Evolutionary conservation across 345 rosid genomes (phyloP).

Genomic region (Raphanus sativus): DNA sequence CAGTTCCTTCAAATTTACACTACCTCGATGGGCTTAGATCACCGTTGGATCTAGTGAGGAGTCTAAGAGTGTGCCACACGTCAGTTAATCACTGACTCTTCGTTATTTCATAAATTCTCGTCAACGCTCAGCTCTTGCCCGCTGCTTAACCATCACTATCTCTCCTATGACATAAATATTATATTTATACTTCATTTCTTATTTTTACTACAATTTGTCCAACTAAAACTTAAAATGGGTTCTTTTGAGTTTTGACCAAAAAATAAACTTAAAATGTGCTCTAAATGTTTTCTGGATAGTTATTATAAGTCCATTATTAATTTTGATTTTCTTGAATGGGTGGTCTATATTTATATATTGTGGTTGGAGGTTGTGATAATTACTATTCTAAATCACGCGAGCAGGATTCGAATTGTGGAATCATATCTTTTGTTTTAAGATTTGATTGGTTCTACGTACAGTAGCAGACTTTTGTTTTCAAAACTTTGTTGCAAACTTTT

Average conservation of each 20-base stretch:
- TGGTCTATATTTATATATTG: conserved; percentile 33
- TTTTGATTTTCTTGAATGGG: conserved; percentile 15
- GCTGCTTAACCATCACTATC: conserved; percentile 24
- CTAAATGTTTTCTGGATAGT: not conserved
- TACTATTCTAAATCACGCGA: conserved; percentile 39
- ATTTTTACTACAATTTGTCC: not conserved
- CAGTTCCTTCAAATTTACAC: conserved; percentile 17
- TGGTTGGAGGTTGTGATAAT: conserved; percentile 40
- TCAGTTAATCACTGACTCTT: conserved; percentile 5
- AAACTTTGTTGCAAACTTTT: not conserved
- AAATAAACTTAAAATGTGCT: not conserved
- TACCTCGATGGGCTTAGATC: conserved; percentile 17
- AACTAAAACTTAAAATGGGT: not conserved
- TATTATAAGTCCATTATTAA: not conserved
- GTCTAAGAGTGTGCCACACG: conserved; percentile 18
- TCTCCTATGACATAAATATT: conserved; percentile 30
- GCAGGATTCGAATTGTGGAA: conserved; percentile 14
- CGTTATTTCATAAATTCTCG: conserved; percentile 34
- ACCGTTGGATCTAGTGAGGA: conserved; percentile 38
- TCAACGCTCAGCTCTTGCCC: conserved; percentile 30
- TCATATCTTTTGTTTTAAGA: conserved; percentile 17
- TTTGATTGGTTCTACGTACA: conserved; percentile 1
- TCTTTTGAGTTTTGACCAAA: not conserved
- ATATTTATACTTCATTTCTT: conserved; percentile 8
- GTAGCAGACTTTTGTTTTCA: not conserved